Evolutionary conservation across 331 rosid species (phyloP).

Genomic region (Quercus lobata): DNA sequence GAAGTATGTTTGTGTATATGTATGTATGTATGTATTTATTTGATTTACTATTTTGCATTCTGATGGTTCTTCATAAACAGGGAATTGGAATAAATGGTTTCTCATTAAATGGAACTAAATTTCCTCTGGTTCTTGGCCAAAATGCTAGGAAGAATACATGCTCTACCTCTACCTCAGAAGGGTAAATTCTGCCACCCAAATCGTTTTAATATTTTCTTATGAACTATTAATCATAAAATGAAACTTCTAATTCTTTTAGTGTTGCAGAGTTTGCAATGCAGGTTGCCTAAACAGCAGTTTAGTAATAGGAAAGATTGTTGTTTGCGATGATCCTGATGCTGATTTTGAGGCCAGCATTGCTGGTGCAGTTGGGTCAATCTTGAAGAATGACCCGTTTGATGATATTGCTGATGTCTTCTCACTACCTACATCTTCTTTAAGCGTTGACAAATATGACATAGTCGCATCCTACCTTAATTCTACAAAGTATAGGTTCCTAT

Average conservation of each 20-base stretch:
- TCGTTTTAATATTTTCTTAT: not conserved
- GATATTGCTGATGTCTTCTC: conserved; percentile 13
- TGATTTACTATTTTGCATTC: too few relatives aligned
- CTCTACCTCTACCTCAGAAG: too few relatives aligned
- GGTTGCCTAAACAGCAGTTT: conserved; percentile 1
- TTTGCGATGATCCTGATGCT: not conserved
- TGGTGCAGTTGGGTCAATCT: conserved; percentile 20
- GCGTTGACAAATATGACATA: not conserved
- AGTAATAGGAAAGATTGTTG: conserved; percentile 33
- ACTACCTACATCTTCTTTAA: not conserved
- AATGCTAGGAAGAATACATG: not conserved
- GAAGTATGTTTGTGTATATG: too few relatives aligned
- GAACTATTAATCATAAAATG: not conserved
- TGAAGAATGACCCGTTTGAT: not conserved
- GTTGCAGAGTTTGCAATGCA: not conserved
- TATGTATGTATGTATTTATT: too few relatives aligned
- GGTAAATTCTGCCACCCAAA: not conserved
- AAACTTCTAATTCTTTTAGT: not conserved
- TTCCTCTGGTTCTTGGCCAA: not conserved
- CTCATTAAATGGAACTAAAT: conserved; percentile 5
- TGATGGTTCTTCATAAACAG: not conserved
- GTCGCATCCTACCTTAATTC: not conserved
- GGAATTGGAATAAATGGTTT: conserved; percentile 15
- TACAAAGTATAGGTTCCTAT: not conserved
- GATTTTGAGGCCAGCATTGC: not conserved